These are phyloP conservation scores for Alternaria triticimaculans DNA, from an alignment of 2,329 filamentous ascomycete genomes.

Conservation along the genomic window DNA sequence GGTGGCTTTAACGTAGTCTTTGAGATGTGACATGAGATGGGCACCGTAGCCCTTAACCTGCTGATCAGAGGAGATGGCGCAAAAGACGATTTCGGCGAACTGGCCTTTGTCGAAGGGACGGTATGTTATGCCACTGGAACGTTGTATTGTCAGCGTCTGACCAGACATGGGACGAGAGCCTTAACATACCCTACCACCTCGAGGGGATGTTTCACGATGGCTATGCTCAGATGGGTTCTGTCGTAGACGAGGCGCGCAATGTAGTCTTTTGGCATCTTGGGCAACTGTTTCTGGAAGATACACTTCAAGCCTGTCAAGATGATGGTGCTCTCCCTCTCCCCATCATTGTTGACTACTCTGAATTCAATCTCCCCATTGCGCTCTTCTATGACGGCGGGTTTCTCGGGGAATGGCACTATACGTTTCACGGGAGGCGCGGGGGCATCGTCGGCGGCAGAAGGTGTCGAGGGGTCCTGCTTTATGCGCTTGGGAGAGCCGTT, in stretches of 20 bases:
- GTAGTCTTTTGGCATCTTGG: slow-evolving; percentile 99
- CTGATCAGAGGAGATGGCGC: slow-evolving; percentile 95
- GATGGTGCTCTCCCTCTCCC: slow-evolving; percentile 83
- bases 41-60: slow-evolving; percentile 99
- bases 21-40: slow-evolving; percentile 96
- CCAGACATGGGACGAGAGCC: neutral
- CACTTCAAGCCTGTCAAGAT: slow-evolving; percentile 96
- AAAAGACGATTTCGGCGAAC: slow-evolving; percentile 99
- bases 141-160: neutral
- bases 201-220: slow-evolving; percentile 94
- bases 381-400: slow-evolving; percentile 93
- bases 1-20: slow-evolving; percentile 97
- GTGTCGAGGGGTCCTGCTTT: slow-evolving; percentile 45
- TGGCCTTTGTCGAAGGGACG: slow-evolving; percentile 88
- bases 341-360: slow-evolving; percentile 96
- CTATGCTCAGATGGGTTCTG: slow-evolving; percentile 92
- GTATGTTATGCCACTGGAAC: slow-evolving; percentile 85
- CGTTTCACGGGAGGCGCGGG: slow-evolving; percentile 58
- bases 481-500: slow-evolving; percentile 67
- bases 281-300: slow-evolving; percentile 97
- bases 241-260: slow-evolving; percentile 98
- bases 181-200: slow-evolving; percentile 77
- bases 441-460: slow-evolving; percentile 41
- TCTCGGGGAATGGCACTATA: slow-evolving; percentile 87
- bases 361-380: slow-evolving; percentile 95